A percentile compares a stretch with the other conserved stretches of the same genome.
These are phyloP conservation scores for Phytopythium ostracodes DNA, from an alignment of 352 stramenopile genomes.

Conservation along the genomic window DNA sequence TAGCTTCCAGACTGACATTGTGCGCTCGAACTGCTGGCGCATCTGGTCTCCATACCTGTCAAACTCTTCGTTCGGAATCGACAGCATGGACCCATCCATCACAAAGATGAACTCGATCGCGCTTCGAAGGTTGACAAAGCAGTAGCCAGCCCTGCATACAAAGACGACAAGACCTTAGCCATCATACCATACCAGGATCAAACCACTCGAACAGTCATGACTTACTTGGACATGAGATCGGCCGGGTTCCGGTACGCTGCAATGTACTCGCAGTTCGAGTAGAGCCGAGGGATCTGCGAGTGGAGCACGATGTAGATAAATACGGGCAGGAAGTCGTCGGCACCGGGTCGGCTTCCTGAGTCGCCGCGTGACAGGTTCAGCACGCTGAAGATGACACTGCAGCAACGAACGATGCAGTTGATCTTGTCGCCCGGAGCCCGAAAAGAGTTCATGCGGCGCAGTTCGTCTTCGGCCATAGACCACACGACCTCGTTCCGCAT, in stretches of 20 bases:
- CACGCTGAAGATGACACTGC: constrained; percentile 88
- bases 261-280: constrained; percentile 92
- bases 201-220: background rate
- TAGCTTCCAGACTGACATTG: background rate
- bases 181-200: constrained; percentile 1
- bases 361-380: constrained; percentile 78
- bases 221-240: constrained; percentile 89
- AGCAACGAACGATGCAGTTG: constrained; percentile 85
- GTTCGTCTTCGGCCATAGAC: constrained; percentile 85
- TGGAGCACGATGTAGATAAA: constrained; percentile 93
- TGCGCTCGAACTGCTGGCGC: background rate
- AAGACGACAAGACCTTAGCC: constrained; percentile 2
- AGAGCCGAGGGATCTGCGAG: constrained; percentile 80
- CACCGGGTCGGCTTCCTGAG: constrained; percentile 55
- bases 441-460: constrained; percentile 88
- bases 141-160: constrained; percentile 76
- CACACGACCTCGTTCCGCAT: constrained; percentile 90
- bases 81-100: constrained; percentile 80
- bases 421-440: constrained; percentile 88
- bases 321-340: constrained; percentile 90
- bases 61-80: constrained; percentile 78
- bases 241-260: constrained; percentile 82
- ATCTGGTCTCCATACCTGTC: constrained; percentile 31
- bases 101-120: constrained; percentile 90
- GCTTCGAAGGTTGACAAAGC: constrained; percentile 89